Evolutionary conservation across 1,139 yeast genomes (phyloP), one percentile per base, ranked within the genome.

Genomic region (Kazachstania sp.): DNA sequence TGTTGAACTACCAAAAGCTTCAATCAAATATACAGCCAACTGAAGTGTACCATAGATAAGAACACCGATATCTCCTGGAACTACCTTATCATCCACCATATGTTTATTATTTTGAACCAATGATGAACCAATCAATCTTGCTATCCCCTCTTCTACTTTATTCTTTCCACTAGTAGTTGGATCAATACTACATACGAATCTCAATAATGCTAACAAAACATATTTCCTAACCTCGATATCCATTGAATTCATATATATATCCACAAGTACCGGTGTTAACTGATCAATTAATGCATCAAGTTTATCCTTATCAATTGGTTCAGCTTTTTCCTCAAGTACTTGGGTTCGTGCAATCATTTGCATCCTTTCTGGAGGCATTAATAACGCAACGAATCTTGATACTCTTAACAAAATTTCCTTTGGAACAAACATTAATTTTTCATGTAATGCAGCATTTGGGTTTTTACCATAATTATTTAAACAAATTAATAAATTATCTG

Each of bases 191-290:
- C 61, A 51, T 1, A 58, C 66, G 19, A 83, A 71, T 52, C 88
- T 74, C 35, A 79, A 67, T 20, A 87, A 60, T 23, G 79, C 72
- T 7, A 81, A 68, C 37, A 86, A 67, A 1, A 79, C 79, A 46
- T 76, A 72, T 48, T 81, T 73, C 49, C 95, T 75, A 16, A 86
- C 71, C 23, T 77, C 77, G 50, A 73, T 75, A 53, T 86, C 88
- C 62, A 86, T 83, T 0, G 94, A 75, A 2, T 95, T 82, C 40
- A 85, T 81, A 60, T 84, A 88, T 16, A 88, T 74, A 50, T 79
- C 80, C 31, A 85, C 67, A 45, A 88, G 64, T n/a, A 86, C 60
- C 0, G 82, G 77, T 62, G 83, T 75, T 2, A 82, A 61, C 6
- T 73, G 72, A 42, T 68, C 68, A 3, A 79, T 71, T 61, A 85